Conservation (phyloP, 768 basidiomycete species). For the Tulasnella sp. region DNA sequence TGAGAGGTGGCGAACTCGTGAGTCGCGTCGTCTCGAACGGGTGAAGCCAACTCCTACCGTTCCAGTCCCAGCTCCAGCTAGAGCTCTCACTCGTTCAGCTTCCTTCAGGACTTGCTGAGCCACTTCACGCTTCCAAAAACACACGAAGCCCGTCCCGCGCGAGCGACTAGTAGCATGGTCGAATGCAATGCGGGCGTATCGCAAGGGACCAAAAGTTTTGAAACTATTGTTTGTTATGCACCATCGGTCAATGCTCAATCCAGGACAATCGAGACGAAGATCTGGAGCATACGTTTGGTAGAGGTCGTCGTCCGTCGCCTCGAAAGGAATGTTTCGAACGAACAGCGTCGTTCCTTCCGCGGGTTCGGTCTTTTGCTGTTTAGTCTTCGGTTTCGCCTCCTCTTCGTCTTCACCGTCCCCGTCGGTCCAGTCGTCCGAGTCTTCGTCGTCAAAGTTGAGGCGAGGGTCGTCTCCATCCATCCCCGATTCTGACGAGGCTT, state of each 20-base stretch:
- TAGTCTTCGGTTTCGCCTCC: slow-evolving; percentile 28
- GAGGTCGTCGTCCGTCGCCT: slow-evolving; percentile 89
- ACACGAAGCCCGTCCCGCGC: slow-evolving; percentile 92
- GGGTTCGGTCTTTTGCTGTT: slow-evolving; percentile 62
- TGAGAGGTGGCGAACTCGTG: slow-evolving; percentile 12
- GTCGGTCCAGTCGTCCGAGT: slow-evolving; percentile 36
- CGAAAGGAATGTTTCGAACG: slow-evolving; percentile 88
- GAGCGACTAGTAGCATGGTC: slow-evolving; percentile 81
- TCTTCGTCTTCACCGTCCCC: slow-evolving; percentile 39
- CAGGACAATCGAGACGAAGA: background rate
- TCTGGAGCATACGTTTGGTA: slow-evolving; percentile 61
- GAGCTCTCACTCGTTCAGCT: slow-evolving; percentile 50
- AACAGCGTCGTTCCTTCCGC: slow-evolving; percentile 90
- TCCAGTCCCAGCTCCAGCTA: background rate
- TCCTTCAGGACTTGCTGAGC: slow-evolving; percentile 82
- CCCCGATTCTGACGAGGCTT: background rate
- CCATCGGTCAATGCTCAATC: background rate
- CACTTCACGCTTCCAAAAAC: slow-evolving; percentile 91
- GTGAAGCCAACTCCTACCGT: background rate
- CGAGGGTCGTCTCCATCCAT: slow-evolving; percentile 11
- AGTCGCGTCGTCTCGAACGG: background rate
- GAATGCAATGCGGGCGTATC: slow-evolving; percentile 87
- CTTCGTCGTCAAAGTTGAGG: slow-evolving; percentile 11
- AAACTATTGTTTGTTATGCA: slow-evolving; percentile 51
- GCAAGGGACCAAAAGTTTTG: slow-evolving; percentile 83